Base-by-base conservation (phyloP, 139 green algal species). In the Tetradesmus lagerheimii region DNA sequence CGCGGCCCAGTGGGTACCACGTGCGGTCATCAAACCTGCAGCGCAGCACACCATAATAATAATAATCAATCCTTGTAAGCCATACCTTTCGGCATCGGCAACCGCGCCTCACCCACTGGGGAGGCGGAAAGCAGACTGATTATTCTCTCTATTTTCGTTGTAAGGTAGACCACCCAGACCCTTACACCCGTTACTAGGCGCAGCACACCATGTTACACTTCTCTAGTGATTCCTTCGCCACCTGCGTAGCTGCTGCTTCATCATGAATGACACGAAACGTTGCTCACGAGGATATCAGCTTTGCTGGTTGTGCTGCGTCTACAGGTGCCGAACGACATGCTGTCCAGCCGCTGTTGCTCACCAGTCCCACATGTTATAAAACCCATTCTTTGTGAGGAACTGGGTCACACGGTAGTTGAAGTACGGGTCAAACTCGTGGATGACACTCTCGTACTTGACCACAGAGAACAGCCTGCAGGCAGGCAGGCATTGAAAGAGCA, bases 361-460 rank as follows among this genome's bases (percentile, higher is more conserved):
- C 93, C 96, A 99, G 91, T 99, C 97, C 97, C 97, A 99, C 47
- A 97, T 93, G 37, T 96, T 92, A 83, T 98, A 97, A 64, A 98
- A 96, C 18, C 96, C 95, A 41, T 98, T 80, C 34, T 97, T 95
- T 18, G 95, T 97, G 23, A 98, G 92, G 91, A 97, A 99, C 83
- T 95, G 92, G 0, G 96, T 97, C 25, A 98, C 97, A 0, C 95
- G 92, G 86, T 98, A 98, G 93, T 98, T 98, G 93, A 98, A 98
- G 91, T 98, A 98, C 0, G 95, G 96, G 85, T 98, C 96, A 64
- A 96, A 95, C 84, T 96, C 92, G 88, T 99, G 97, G 88, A 99
- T 99, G 29, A 99, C 96, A 20, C 86, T 95, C 90, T 99, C 97
- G 83, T 99, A 99, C 79, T 99, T 99, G 35, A 99, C 94, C 0